A percentile compares a stretch with the other conserved stretches of the same genome.
These are phyloP conservation scores for Westerdykella ornata DNA, from an alignment of 2,329 filamentous ascomycete genomes.

Conservation along the genomic window DNA sequence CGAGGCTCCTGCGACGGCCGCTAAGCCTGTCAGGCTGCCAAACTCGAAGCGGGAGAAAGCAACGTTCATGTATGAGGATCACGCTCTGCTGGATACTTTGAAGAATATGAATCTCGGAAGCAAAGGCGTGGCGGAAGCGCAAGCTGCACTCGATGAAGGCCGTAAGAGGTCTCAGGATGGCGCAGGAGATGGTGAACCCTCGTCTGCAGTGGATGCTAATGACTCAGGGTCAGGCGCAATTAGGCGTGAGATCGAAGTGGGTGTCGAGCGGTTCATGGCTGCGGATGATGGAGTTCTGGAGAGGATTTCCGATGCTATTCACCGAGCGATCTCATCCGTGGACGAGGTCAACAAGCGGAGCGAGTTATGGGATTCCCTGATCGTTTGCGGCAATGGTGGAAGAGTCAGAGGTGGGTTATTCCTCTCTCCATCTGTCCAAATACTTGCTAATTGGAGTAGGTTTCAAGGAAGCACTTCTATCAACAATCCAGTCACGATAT, in stretches of 20 bases:
- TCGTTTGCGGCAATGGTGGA: constrained; percentile 85
- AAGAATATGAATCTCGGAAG: constrained; percentile 45
- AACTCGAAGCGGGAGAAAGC: constrained; percentile 66
- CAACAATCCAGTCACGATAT: constrained; percentile 73
- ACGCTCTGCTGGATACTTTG: constrained; percentile 49
- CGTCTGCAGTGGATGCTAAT: constrained; percentile 23
- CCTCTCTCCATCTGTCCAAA: constrained; percentile 8
- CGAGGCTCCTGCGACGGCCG: constrained; percentile 54
- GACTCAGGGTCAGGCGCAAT: constrained; percentile 28
- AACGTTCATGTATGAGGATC: constrained; percentile 68
- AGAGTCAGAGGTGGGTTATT: constrained; percentile 50
- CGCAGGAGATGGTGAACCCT: constrained; percentile 21
- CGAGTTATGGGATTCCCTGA: constrained; percentile 83
- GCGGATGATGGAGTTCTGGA: constrained; percentile 67
- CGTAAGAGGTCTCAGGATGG: constrained; percentile 36
- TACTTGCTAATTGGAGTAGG: constrained; percentile 46
- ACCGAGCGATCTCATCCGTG: constrained; percentile 74
- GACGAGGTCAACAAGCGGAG: constrained; percentile 79
- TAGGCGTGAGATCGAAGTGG: constrained; percentile 64
- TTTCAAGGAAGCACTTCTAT: constrained; percentile 81
- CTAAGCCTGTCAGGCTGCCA: constrained; percentile 56
- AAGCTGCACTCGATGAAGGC: constrained; percentile 46
- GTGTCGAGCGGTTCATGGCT: constrained; percentile 63
- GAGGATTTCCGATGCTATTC: constrained; percentile 74
- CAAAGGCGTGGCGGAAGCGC: constrained; percentile 46